Evolutionary conservation across 768 basidiomycete species (phyloP).

Genomic region (Podaxis pistillaris): DNA sequence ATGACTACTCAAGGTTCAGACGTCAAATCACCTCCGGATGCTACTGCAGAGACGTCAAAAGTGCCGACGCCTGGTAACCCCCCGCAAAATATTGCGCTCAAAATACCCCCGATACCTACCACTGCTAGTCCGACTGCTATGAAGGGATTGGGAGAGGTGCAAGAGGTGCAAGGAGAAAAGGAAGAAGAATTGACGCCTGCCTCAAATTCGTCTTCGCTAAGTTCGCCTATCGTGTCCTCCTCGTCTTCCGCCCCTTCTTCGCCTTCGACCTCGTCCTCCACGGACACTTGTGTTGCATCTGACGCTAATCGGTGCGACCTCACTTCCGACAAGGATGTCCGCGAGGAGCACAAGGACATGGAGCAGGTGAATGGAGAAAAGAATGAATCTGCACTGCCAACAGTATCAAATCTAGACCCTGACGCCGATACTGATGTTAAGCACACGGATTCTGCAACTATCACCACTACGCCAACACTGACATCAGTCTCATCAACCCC

Average conservation of each 20-base stretch:
- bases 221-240: slow-evolving; percentile 16
- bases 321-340: neutral
- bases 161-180: neutral
- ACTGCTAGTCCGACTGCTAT: neutral
- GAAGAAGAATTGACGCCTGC: slow-evolving; percentile 6
- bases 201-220: neutral
- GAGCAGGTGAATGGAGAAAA: neutral
- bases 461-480: slow-evolving; percentile 3
- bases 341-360: neutral
- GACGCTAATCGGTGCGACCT: neutral
- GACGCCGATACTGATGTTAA: neutral
- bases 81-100: neutral
- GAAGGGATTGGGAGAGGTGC: neutral
- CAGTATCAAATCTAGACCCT: neutral
- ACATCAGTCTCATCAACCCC: slow-evolving; percentile 29
- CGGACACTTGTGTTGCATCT: slow-evolving; percentile 8
- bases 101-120: neutral
- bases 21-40: neutral
- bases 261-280: slow-evolving; percentile 16
- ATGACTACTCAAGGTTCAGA: neutral
- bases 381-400: neutral
- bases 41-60: neutral
- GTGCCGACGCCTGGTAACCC: neutral
- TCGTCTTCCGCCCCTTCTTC: slow-evolving; percentile 14
- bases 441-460: neutral